Conservation (phyloP, 805 yeast genomes). For the Ogataea pilisensis region DNA sequence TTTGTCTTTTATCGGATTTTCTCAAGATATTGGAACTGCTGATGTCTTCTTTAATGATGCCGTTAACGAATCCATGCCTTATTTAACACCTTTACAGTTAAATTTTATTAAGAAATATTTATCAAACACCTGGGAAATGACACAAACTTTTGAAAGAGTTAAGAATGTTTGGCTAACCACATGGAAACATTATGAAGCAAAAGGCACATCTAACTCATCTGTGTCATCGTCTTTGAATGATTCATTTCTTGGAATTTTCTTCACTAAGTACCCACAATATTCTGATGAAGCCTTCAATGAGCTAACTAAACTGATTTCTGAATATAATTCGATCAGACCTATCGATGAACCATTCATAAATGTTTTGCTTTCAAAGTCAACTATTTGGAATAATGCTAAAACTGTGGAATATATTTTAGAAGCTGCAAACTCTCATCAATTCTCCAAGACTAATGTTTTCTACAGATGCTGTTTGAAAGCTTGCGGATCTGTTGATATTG, state of each 20-base stretch:
- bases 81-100: slow-evolving; percentile 64
- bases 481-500: slow-evolving; percentile 57
- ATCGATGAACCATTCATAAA: slow-evolving; percentile 82
- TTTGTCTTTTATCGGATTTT: slow-evolving; percentile 71
- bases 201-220: slow-evolving; percentile 55
- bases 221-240: slow-evolving; percentile 70
- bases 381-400: slow-evolving; percentile 62
- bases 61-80: slow-evolving; percentile 65
- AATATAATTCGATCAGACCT: slow-evolving; percentile 52
- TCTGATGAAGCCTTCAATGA: slow-evolving; percentile 52
- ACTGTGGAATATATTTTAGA: slow-evolving; percentile 60
- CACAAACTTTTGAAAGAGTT: slow-evolving; percentile 55
- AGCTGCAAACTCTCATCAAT: slow-evolving; percentile 53
- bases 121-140: slow-evolving; percentile 53
- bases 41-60: slow-evolving; percentile 73
- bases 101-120: slow-evolving; percentile 66
- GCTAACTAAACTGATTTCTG: slow-evolving; percentile 52
- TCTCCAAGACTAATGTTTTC: slow-evolving; percentile 63
- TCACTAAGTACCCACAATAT: slow-evolving; percentile 49
- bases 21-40: slow-evolving; percentile 68
- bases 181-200: slow-evolving; percentile 49
- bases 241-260: slow-evolving; percentile 64
- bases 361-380: slow-evolving; percentile 63
- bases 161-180: slow-evolving; percentile 61
- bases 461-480: slow-evolving; percentile 71